Conservation (phyloP, 129 eudicot species). For the Silybum marianum region DNA sequence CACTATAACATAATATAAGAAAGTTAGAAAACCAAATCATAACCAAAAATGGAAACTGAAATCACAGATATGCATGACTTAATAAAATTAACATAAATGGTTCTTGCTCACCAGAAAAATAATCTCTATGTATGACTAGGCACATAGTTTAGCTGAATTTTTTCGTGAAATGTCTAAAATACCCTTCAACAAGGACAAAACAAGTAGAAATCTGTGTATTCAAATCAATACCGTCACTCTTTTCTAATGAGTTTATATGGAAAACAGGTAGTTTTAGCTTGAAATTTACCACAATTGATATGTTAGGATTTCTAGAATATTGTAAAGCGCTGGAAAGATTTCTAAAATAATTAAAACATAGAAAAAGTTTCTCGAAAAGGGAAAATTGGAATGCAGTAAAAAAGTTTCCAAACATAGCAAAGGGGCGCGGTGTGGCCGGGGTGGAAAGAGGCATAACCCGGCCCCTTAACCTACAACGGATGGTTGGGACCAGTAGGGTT, state of each 20-base stretch:
- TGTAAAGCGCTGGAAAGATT: neutral
- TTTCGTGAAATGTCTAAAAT: neutral
- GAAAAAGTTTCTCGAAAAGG: constrained; percentile 1
- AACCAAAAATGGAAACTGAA: neutral
- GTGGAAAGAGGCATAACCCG: neutral
- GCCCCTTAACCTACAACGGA: constrained; percentile 17
- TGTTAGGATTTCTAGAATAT: neutral
- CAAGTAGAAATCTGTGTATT: neutral
- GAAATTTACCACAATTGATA: neutral
- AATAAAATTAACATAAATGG: constrained; percentile 18
- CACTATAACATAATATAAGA: neutral
- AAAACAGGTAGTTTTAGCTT: neutral
- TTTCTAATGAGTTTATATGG: no score
- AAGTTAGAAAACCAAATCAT: neutral
- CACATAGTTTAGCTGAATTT: neutral
- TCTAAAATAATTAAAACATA: constrained; percentile 5
- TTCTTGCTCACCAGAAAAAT: neutral
- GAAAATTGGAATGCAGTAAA: constrained; percentile 20
- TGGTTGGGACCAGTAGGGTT: constrained; percentile 18
- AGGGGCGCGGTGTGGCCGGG: neutral
- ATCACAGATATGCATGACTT: neutral
- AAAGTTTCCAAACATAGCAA: constrained; percentile 24
- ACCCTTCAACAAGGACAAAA: neutral
- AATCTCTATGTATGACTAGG: neutral
- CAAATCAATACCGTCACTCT: neutral